phyloP scores from a whole-genome alignment of 2,329 filamentous ascomycete species.

The Davidsoniella virescens region DNA sequence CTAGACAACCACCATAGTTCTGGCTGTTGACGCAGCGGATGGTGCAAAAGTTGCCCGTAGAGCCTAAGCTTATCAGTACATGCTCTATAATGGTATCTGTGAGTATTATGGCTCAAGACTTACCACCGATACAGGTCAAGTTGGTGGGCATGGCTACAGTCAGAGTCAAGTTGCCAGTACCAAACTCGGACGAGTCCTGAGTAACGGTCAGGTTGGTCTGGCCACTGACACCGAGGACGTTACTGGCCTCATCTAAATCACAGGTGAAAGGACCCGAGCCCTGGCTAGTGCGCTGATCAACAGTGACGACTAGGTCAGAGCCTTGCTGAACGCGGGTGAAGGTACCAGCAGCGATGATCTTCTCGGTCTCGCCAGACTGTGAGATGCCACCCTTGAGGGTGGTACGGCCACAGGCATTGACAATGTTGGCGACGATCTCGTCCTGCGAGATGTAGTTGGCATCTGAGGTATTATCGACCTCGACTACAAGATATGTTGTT shows the following conservation, averaged over 20 bases:
- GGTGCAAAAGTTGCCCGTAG: conserved; percentile 42
- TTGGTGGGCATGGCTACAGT: conserved; percentile 34
- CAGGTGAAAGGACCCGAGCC: conserved; percentile 38
- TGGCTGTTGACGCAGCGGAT: conserved; percentile 39
- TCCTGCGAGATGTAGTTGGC: conserved; percentile 45
- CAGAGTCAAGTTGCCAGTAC: conserved; percentile 38
- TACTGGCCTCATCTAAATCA: conserved; percentile 33
- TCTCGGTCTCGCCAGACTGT: conserved; percentile 11
- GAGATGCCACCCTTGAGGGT: conserved; percentile 20
- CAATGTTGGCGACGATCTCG: conserved; percentile 34
- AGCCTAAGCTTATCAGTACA: conserved; percentile 18
- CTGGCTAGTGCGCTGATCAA: conserved; percentile 17
- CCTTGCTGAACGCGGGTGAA: conserved; percentile 10
- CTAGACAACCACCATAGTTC: conserved; percentile 41
- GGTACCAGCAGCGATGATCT: conserved; percentile 9
- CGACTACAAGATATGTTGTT: conserved; percentile 34
- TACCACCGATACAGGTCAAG: conserved; percentile 34
- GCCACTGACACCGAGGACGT: conserved; percentile 21
- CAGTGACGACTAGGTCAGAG: conserved; percentile 5
- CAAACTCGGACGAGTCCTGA: conserved; percentile 40
- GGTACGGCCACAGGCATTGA: conserved; percentile 47
- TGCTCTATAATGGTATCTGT: no score
- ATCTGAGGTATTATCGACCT: conserved; percentile 34
- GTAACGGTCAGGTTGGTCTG: conserved; percentile 39
- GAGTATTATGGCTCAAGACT: conserved; percentile 4